phyloP scores from a whole-genome alignment of 176 grass and related monocot species.

The Bonia amplexicaulis region DNA sequence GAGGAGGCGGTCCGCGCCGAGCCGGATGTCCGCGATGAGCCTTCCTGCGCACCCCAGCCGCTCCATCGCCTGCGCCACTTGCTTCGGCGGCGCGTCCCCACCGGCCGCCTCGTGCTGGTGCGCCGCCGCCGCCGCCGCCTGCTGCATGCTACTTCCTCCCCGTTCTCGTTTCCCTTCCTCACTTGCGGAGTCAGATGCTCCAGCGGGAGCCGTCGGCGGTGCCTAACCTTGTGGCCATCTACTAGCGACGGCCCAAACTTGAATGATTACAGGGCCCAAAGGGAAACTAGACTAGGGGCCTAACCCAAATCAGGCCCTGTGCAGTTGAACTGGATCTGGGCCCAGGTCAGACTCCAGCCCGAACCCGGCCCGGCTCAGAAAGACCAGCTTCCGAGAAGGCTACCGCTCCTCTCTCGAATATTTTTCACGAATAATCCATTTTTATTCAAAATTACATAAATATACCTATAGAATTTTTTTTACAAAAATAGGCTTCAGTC shows the following conservation, averaged over 20 bases:
- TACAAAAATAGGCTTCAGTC: no score
- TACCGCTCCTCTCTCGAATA: not conserved
- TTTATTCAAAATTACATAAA: no score
- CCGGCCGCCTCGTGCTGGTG: not conserved
- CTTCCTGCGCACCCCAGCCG: constrained; percentile 62
- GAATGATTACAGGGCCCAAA: not conserved
- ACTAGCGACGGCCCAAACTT: not conserved
- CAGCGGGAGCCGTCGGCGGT: not conserved
- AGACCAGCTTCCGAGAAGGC: not conserved
- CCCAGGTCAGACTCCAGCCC: not conserved
- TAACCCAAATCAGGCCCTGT: not conserved
- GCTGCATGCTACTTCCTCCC: constrained; percentile 30
- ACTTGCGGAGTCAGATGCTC: not conserved
- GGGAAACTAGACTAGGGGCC: not conserved
- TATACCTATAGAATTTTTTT: no score
- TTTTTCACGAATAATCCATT: no score
- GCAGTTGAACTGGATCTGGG: not conserved
- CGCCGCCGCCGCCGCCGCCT: constrained; percentile 24
- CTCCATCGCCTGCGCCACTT: constrained; percentile 97
- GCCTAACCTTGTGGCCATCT: not conserved
- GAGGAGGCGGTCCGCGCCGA: constrained; percentile 80
- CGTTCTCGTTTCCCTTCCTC: not conserved
- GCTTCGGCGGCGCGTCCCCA: constrained; percentile 85
- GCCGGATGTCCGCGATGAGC: constrained; percentile 83
- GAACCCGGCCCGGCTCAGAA: no score